Evolutionary conservation across 2,329 filamentous ascomycete genomes (phyloP).

Genomic region (Fonsecaea multimorphosa): DNA sequence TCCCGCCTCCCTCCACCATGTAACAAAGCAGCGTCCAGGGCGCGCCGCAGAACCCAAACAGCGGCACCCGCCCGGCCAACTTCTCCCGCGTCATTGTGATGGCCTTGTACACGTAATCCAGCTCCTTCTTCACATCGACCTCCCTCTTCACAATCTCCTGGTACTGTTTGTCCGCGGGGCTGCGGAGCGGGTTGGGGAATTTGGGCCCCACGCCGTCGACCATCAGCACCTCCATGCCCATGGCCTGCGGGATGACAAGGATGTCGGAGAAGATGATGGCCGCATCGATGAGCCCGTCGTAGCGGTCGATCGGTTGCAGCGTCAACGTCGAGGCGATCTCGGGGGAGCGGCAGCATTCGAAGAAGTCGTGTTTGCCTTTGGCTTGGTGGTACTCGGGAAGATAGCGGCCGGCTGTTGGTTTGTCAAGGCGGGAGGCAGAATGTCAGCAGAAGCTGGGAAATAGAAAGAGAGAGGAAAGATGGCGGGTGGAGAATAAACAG

Average conservation of each 20-base stretch:
- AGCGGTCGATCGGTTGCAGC: slow-evolving; percentile 92
- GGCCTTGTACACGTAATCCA: slow-evolving; percentile 95
- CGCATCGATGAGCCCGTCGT: slow-evolving; percentile 85
- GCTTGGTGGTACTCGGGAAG: slow-evolving; percentile 97
- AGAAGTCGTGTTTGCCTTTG: slow-evolving; percentile 91
- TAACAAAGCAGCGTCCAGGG: slow-evolving; percentile 98
- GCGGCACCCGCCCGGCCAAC: slow-evolving; percentile 82
- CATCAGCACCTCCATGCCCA: slow-evolving; percentile 99
- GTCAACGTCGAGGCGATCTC: slow-evolving; percentile 93
- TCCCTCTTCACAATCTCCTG: slow-evolving; percentile 73
- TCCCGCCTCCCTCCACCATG: slow-evolving; percentile 98
- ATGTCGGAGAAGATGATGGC: slow-evolving; percentile 99
- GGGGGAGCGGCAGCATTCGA: slow-evolving; percentile 92
- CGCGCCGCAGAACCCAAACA: slow-evolving; percentile 96
- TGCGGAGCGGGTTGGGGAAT: slow-evolving; percentile 82
- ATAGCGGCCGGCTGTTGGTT: slow-evolving; percentile 79
- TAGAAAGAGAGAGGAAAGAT: slow-evolving; percentile 5
- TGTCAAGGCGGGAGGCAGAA: background rate
- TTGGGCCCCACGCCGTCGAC: slow-evolving; percentile 95
- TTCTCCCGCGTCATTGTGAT: slow-evolving; percentile 91
- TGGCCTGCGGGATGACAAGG: slow-evolving; percentile 93
- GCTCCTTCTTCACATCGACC: slow-evolving; percentile 82
- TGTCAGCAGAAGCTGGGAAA: slow-evolving; percentile 8
- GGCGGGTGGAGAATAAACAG: background rate
- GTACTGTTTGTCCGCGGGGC: slow-evolving; percentile 84